These are phyloP conservation scores for Casuarina cunninghamiana DNA, from an alignment of 306 rosid genomes.

Conservation along the genomic window DNA sequence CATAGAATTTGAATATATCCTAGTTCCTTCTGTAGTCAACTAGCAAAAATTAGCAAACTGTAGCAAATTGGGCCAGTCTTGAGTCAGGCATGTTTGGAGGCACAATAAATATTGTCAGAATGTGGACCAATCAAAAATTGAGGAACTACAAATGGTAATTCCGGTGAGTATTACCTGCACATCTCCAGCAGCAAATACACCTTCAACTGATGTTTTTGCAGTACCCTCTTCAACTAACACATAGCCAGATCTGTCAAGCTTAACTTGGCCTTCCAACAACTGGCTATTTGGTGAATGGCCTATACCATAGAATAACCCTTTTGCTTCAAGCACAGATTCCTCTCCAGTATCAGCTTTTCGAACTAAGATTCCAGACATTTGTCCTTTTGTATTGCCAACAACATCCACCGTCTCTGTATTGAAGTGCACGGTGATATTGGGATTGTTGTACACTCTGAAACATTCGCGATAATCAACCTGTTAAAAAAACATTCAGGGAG, in stretches of 20 bases:
- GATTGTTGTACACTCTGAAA: conserved; percentile 98
- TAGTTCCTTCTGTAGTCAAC: background rate
- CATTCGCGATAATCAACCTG: conserved; percentile 99
- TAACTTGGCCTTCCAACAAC: conserved; percentile 81
- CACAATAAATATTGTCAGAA: background rate
- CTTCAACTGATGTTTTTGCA: conserved; percentile 62
- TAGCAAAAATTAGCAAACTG: background rate
- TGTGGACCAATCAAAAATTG: background rate
- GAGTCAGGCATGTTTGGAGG: background rate
- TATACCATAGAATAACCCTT: conserved; percentile 92
- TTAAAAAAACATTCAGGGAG: conserved; percentile 95
- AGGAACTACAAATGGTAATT: background rate
- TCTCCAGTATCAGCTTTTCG: conserved; percentile 64
- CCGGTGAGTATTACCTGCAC: conserved; percentile 44
- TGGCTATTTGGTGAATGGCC: conserved; percentile 92
- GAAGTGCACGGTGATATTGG: conserved; percentile 84
- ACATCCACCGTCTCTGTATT: conserved; percentile 87
- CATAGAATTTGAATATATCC: background rate
- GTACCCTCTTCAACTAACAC: conserved; percentile 49
- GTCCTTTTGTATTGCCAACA: conserved; percentile 84
- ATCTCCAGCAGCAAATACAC: conserved; percentile 62
- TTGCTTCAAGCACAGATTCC: conserved; percentile 77
- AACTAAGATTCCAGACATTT: conserved; percentile 83
- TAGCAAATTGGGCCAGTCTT: background rate
- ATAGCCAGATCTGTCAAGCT: conserved; percentile 74